Percentiles rank a stretch among this genome's conserved stretches.
Conservation (phyloP, 78 protist species). For the Dictyostelium firmibasis region DNA sequence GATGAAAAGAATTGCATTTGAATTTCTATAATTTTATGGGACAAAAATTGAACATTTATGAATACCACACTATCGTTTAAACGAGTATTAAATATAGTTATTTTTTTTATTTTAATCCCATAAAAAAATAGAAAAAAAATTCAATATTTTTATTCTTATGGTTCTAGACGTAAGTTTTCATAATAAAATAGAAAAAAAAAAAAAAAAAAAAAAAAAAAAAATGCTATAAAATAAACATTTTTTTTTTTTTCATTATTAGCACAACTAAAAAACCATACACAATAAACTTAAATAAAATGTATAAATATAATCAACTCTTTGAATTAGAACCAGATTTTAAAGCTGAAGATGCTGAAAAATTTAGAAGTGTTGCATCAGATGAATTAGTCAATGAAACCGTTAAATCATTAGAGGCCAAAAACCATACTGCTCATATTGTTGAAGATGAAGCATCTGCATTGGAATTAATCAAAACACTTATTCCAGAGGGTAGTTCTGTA, state of each 20-base stretch:
- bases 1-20: too few species aligned
- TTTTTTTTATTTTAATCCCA: too few species aligned
- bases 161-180: neutral
- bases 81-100: too few species aligned
- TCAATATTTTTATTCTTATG: neutral
- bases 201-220: too few species aligned
- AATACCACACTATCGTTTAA: too few species aligned
- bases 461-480: neutral
- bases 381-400: neutral
- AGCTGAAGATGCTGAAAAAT: neutral
- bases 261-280: neutral
- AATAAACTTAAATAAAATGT: neutral
- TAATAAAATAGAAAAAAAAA: too few species aligned
- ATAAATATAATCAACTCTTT: neutral
- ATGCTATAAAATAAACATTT: neutral
- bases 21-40: too few species aligned
- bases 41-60: too few species aligned
- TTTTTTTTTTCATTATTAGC: too few species aligned
- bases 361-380: neutral
- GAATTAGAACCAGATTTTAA: slow-evolving; percentile 5
- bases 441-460: neutral
- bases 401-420: neutral
- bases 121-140: too few species aligned
- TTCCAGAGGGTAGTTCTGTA: neutral
- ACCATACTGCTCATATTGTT: neutral